Conservation (phyloP, 495 filamentous ascomycete genomes). For the Penicillium maclennaniae region DNA sequence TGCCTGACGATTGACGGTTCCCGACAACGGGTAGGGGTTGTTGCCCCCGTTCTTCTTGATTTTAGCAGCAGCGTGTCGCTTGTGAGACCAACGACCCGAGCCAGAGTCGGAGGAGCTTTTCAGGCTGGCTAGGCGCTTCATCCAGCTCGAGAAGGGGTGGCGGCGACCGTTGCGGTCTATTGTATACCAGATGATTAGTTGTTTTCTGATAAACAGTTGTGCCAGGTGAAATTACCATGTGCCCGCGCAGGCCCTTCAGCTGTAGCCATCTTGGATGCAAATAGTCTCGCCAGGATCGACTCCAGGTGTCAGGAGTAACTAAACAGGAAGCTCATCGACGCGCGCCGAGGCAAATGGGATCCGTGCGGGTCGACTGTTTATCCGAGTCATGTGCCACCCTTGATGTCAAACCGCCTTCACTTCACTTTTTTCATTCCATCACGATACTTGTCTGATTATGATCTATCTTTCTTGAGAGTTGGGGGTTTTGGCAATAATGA, state of each 20-base stretch:
- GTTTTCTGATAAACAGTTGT: constrained; percentile 3
- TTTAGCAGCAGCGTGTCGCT: constrained; percentile 45
- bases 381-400: constrained; percentile 30
- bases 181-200: constrained; percentile 18
- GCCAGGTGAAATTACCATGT: constrained; percentile 51
- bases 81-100: constrained; percentile 47
- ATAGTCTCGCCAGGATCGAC: constrained; percentile 5
- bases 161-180: constrained; percentile 67
- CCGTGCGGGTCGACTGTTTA: constrained; percentile 26
- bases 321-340: constrained; percentile 1
- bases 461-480: background rate
- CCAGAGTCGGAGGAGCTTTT: constrained; percentile 58
- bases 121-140: constrained; percentile 88
- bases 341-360: constrained; percentile 14
- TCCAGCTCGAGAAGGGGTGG: constrained; percentile 85
- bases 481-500: constrained; percentile 9
- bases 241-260: constrained; percentile 60
- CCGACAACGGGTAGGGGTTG: constrained; percentile 78
- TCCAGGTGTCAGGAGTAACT: constrained; percentile 6
- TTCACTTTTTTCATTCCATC: background rate
- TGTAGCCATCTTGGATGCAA: constrained; percentile 56
- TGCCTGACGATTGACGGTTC: constrained; percentile 28
- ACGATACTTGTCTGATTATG: background rate
- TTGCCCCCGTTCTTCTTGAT: constrained; percentile 66
- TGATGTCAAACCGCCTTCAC: constrained; percentile 17